A percentile compares a stretch with the other conserved stretches of the same genome.
Conservation (phyloP, 768 basidiomycete species). For the Mycena metata region DNA sequence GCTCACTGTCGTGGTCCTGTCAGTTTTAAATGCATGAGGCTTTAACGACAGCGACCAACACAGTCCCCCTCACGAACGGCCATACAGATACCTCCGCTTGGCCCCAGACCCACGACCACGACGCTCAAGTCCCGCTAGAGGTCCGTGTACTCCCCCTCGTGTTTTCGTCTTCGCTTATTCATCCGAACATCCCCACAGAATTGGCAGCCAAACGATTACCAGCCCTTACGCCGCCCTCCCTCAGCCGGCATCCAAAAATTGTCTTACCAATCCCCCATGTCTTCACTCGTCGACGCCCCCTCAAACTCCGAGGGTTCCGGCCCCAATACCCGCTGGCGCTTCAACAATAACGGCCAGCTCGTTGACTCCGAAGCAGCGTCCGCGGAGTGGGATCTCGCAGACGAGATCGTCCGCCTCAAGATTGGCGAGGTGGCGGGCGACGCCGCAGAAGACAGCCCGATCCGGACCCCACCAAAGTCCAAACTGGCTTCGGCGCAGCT, state of each 20-base stretch:
- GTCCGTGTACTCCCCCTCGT: constrained; percentile 53
- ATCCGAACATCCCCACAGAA: constrained; percentile 51
- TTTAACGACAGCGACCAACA: constrained; percentile 69
- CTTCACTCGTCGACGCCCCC: constrained; percentile 58
- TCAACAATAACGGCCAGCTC: constrained; percentile 74
- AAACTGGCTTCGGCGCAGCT: constrained; percentile 69
- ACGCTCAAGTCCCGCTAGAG: constrained; percentile 59
- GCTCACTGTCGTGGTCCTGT: constrained; percentile 41
- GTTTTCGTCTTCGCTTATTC: constrained; percentile 46
- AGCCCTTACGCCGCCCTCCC: constrained; percentile 48
- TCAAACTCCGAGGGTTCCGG: constrained; percentile 56
- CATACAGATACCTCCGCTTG: constrained; percentile 60
- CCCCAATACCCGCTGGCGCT: constrained; percentile 70
- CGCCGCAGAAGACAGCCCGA: constrained; percentile 64
- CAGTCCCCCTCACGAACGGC: constrained; percentile 51
- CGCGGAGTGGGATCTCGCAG: constrained; percentile 78
- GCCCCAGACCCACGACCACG: constrained; percentile 63
- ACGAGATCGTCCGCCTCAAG: constrained; percentile 80
- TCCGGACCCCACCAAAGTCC: constrained; percentile 78
- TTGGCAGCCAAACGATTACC: constrained; percentile 61
- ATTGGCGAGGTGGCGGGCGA: constrained; percentile 69
- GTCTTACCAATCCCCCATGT: constrained; percentile 57
- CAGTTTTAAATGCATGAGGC: constrained; percentile 79
- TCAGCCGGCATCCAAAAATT: constrained; percentile 55
- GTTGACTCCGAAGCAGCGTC: constrained; percentile 66